Base-by-base conservation (phyloP, 345 rosid species). In the Lumnitzera racemosa region DNA sequence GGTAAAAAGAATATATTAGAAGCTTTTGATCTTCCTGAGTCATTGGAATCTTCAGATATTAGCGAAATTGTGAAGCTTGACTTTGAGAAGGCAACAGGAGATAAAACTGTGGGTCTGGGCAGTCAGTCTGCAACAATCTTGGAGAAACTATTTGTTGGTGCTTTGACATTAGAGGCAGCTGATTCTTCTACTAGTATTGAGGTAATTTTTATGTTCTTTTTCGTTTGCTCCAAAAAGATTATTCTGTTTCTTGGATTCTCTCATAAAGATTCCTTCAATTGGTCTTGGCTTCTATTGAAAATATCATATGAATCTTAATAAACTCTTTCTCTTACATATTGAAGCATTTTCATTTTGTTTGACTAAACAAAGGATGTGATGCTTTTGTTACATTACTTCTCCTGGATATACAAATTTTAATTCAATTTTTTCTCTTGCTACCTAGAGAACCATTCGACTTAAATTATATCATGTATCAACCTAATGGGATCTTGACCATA, bases 101-200 rank as follows among this genome's bases (percentile, higher is more conserved):
- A 68, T 68, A 74, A 77, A 78, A 59, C 67, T 67, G 58, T 58
- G 51, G 81, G 67, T 47, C 77, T 57, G 62, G 65, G 84, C 20
- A 63, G 62, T 36, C 71, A 71, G 55, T 72, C 86, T 60, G 69
- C 82, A 65, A 81, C 97, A 65, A 79, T 90, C 70, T 85, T 94
- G 51, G 95, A 90, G 67, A 88, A 83, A 78, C 72, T 84, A 60
- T 90, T 94, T 66, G 74, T 82, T 68, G 78, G 79, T 55, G 83
- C 83, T 50, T 68, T 76, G 59, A 75, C 83, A 55, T 63, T 75
- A 68, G 78, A 78, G 64, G 78, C 51, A 67, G 74, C 72, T 50
- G 83, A 66, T 65, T 62, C 88, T 24, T 61, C 62, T 46, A 46
- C 53, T 15, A 36, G 43, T 48, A 36, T 50, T 23, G 58, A 68